Conservation (phyloP, 495 filamentous ascomycete species). For the Aspergillus incahuasiensis region DNA sequence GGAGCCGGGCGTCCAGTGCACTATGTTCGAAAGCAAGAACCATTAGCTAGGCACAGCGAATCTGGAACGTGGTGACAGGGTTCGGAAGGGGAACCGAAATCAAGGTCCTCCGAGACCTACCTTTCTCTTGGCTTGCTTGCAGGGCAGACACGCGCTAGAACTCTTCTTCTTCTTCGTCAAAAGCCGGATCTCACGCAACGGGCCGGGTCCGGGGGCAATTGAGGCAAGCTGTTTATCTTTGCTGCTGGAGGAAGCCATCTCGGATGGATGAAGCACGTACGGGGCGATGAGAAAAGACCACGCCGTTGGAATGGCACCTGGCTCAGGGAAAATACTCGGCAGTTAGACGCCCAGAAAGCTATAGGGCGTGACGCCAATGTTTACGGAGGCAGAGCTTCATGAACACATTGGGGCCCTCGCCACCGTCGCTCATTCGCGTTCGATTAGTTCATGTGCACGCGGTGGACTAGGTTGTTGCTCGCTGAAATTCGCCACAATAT, state of each 20-base stretch:
- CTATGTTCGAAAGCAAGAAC: constrained; percentile 18
- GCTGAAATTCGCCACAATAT: not conserved
- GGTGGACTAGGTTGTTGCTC: not conserved
- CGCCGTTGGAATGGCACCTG: not conserved
- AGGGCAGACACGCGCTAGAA: constrained; percentile 38
- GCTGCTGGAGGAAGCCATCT: constrained; percentile 25
- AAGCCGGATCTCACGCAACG: constrained; percentile 16
- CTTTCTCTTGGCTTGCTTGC: constrained; percentile 43
- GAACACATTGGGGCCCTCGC: constrained; percentile 2
- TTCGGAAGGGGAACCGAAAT: not conserved
- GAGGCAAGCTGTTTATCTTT: constrained; percentile 25
- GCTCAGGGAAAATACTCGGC: not conserved
- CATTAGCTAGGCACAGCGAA: constrained; percentile 1
- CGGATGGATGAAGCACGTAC: not conserved
- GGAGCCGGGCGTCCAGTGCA: constrained; percentile 36
- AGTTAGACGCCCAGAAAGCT: not conserved
- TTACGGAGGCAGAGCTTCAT: not conserved
- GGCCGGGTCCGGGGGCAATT: constrained; percentile 31
- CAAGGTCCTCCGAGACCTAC: constrained; percentile 9
- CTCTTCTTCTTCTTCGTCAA: constrained; percentile 35
- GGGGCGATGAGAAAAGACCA: not conserved
- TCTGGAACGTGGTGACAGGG: not conserved
- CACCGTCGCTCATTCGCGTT: not conserved
- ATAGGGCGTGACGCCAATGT: not conserved
- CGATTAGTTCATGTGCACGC: not conserved